Base-by-base conservation (phyloP, 805 yeast genomes). In the Pichia gijzeniarum region DNA sequence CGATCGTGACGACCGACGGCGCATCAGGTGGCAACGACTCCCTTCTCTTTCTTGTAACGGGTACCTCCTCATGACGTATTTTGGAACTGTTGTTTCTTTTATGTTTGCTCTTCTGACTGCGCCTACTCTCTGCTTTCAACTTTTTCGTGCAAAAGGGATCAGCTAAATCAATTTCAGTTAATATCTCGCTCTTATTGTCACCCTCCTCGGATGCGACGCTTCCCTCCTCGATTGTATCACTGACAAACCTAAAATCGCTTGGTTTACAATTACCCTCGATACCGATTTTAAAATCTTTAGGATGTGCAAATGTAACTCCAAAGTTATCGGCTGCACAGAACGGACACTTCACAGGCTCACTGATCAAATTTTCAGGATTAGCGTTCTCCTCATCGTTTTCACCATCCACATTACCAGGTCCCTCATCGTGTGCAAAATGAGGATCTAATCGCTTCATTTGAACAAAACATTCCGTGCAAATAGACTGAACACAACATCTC, bases 401-500 rank as follows among this genome's bases (percentile, higher is more conserved):
- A 22, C 58, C 49, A 3, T 48, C 45, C 18, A 45, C 20, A 12
- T 46, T 50, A 12, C 17, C 17, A 13, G 7, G 7, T 5, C 64
- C 63, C 41, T 74, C 79, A 52, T 82, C 91, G 59, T 88, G 95
- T 1, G 96, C 96, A 30, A 89, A 87, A 65, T 91, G 98, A 0
- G 99, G 98, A 10, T 87, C 95, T 30, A 80, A 68, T 43, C 99
- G 74, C 62, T 86, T 88, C 61, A 91, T 89, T 63, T 91, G 97
- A 10, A 91, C 97, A 74, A 91, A 93, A 61, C 99, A 91, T 65
- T 91, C 98, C 2, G 96, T 76, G 65, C 99, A 93, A 18, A 91
- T 89, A 1, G 95, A 90, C 62, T 91, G 98, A 41, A 77, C 76
- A 62, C 99, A 91, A 63, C 99, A 91, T 38, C 95, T 72, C 8